Percentiles rank a stretch among this genome's conserved stretches.
phyloP scores from a whole-genome alignment of 2,329 filamentous ascomycete genomes.

The Xylariaceae sp. region DNA sequence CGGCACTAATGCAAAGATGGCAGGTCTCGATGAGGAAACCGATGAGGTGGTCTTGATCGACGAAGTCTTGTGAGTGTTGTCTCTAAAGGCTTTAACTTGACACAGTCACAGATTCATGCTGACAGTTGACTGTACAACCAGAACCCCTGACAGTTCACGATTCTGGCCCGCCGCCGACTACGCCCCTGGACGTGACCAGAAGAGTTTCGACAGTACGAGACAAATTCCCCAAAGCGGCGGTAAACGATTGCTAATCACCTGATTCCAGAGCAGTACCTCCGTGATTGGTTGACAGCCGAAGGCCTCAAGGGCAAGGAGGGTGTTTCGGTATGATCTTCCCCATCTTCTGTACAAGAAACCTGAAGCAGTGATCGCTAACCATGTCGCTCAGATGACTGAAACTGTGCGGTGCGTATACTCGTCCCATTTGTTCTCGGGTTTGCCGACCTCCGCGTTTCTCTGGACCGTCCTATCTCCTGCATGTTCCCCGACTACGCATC shows the following conservation, averaged over 20 bases:
- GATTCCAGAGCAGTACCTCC: conserved; percentile 17
- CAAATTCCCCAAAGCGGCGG: neutral
- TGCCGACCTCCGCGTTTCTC: neutral
- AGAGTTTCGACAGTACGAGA: conserved; percentile 67
- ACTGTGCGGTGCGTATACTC: conserved; percentile 15
- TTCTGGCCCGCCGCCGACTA: conserved; percentile 80
- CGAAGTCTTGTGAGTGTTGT: conserved; percentile 57
- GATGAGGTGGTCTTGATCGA: conserved; percentile 71
- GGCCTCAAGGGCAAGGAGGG: conserved; percentile 71
- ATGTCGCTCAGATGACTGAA: conserved; percentile 13
- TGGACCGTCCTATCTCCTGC: neutral
- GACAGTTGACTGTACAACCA: conserved; percentile 6
- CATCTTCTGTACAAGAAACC: neutral
- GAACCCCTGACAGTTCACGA: conserved; percentile 18
- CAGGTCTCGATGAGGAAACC: conserved; percentile 51
- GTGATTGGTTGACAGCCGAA: conserved; percentile 38
- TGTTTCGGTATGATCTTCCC: conserved; percentile 37
- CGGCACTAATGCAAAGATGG: conserved; percentile 1
- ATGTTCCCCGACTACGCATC: neutral
- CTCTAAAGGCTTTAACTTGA: neutral
- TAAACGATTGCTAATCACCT: conserved; percentile 2
- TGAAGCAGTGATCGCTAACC: conserved; percentile 3
- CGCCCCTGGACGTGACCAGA: conserved; percentile 66
- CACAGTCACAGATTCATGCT: neutral
- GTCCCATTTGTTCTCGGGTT: neutral